Conservation (phyloP, 108 stramenopile species). For the Cyclotella cryptica region DNA sequence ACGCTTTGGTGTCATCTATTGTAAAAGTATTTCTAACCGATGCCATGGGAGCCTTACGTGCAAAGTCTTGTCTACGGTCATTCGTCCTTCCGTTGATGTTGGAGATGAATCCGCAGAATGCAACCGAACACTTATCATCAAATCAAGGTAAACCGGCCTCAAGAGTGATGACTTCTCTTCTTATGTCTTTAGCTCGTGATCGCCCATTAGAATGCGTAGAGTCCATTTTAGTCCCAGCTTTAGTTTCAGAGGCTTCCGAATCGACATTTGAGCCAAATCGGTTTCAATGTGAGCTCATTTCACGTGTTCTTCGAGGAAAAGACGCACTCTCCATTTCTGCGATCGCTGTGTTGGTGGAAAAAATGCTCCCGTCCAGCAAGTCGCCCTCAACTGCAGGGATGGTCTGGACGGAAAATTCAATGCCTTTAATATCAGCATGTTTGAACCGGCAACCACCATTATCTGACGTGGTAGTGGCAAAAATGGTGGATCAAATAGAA, state of each 20-base stretch:
- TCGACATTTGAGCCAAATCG: constrained; percentile 29
- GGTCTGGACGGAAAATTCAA: constrained; percentile 45
- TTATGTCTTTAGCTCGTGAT: constrained; percentile 30
- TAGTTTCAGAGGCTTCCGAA: neutral
- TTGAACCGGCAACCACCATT: constrained; percentile 40
- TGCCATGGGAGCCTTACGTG: constrained; percentile 43
- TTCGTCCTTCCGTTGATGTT: constrained; percentile 43
- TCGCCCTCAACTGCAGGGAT: constrained; percentile 12
- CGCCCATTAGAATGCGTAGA: constrained; percentile 47
- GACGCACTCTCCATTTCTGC: constrained; percentile 34
- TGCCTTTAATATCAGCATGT: constrained; percentile 37
- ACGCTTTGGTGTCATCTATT: constrained; percentile 32
- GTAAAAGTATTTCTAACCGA: constrained; percentile 30
- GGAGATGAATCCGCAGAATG: constrained; percentile 34
- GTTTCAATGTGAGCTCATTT: constrained; percentile 46
- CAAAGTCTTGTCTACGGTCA: constrained; percentile 37
- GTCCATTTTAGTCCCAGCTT: constrained; percentile 21
- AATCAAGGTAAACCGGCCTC: constrained; percentile 36
- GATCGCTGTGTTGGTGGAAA: constrained; percentile 27
- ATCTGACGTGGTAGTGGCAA: constrained; percentile 16
- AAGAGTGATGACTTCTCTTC: constrained; percentile 28
- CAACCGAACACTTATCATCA: neutral
- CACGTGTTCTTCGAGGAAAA: constrained; percentile 38
- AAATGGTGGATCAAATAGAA: constrained; percentile 29
- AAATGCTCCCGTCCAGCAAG: neutral